Evolutionary conservation across 768 basidiomycete genomes (phyloP), one percentile per base, ranked within the genome.

Genomic region (Lactarius tabidus): DNA sequence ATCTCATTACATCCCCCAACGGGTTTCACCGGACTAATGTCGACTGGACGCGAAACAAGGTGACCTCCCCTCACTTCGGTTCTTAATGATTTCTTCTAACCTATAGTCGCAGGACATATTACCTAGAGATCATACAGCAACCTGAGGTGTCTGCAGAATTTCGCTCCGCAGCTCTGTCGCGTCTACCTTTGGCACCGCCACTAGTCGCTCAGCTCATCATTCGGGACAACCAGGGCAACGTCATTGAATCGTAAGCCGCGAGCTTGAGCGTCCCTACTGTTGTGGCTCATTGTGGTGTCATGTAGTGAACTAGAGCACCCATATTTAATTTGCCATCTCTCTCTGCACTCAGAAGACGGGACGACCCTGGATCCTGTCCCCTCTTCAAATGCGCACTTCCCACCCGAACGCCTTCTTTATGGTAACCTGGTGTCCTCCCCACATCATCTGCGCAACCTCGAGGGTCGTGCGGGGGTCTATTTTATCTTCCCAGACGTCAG

Each of bases 401-500:
- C 80, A 58, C 74, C 84, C 31, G 82, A 83, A 58, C 82, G 86
- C 43, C 78, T 91, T 67, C 79, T 96, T 33, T 93, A 95, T 73
- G 94, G 94, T 55, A 91, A 88, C 67, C 79, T 95, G 33, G 91
- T 95, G 31, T 87, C 93, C 18, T 88, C 90, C 1, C 84, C 92
- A 6, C 87, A 95, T 54, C 83, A 87, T 57, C 78, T 94, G 71
- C 85, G 89, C 67, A 91, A 96, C 74, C 80, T 90, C 43, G 85
- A 90, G 74, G 91, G 91, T 63, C 85, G 88, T 57, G 80, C 81
- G 71, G 90, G 93, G n/a, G 79, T 91, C 53, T 95, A 90, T 75
- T 95, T 97, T 71, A 77, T 94, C 60, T 97, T 95, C 72, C 88
- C 94, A 8, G 94, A 97, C 75, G 91, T 92, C 71, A 93, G 91